These are phyloP conservation scores for Phoma sp. DNA, from an alignment of 2,329 filamentous ascomycete species.

Conservation along the genomic window DNA sequence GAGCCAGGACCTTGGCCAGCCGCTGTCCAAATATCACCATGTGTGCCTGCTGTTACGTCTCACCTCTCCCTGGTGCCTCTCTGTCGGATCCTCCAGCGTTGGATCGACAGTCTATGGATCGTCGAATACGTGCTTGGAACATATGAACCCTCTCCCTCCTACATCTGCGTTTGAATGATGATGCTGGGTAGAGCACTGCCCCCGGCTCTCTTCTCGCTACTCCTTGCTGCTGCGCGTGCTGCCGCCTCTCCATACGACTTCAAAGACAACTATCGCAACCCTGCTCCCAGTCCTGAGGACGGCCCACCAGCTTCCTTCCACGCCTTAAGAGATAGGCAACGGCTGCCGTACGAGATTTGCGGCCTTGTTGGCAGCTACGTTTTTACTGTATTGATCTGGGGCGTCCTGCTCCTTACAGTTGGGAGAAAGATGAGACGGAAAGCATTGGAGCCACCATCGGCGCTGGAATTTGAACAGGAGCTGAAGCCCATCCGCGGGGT, in stretches of 20 bases:
- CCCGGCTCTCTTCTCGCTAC: slow-evolving; percentile 34
- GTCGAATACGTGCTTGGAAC: slow-evolving; percentile 7
- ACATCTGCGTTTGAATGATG: slow-evolving; percentile 18
- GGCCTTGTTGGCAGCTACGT: slow-evolving; percentile 87
- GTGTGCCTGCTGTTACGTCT: slow-evolving; percentile 35
- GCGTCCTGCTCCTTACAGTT: slow-evolving; percentile 62
- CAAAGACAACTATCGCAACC: slow-evolving; percentile 35
- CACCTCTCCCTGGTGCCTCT: slow-evolving; percentile 32
- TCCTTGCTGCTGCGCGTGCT: slow-evolving; percentile 34
- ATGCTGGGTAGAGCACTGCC: slow-evolving; percentile 40
- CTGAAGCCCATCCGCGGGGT: slow-evolving; percentile 39
- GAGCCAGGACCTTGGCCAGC: slow-evolving; percentile 18
- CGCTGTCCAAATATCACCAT: slow-evolving; percentile 33
- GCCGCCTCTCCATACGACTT: slow-evolving; percentile 36
- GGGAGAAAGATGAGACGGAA: slow-evolving; percentile 53
- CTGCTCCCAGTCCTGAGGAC: slow-evolving; percentile 39
- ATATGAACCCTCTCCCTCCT: slow-evolving; percentile 14
- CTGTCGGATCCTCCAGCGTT: slow-evolving; percentile 23
- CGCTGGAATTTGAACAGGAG: slow-evolving; percentile 64
- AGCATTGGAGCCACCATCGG: slow-evolving; percentile 60
- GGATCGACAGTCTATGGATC: slow-evolving; percentile 23
- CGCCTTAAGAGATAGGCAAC: slow-evolving; percentile 51
- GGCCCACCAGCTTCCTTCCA: slow-evolving; percentile 38
- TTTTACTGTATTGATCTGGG: slow-evolving; percentile 75
- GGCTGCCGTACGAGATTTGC: slow-evolving; percentile 82